Percentiles rank a stretch among this genome's conserved stretches.
These are phyloP conservation scores for Solanum sitiens DNA, from an alignment of 257 asterid genomes.

Conservation along the genomic window DNA sequence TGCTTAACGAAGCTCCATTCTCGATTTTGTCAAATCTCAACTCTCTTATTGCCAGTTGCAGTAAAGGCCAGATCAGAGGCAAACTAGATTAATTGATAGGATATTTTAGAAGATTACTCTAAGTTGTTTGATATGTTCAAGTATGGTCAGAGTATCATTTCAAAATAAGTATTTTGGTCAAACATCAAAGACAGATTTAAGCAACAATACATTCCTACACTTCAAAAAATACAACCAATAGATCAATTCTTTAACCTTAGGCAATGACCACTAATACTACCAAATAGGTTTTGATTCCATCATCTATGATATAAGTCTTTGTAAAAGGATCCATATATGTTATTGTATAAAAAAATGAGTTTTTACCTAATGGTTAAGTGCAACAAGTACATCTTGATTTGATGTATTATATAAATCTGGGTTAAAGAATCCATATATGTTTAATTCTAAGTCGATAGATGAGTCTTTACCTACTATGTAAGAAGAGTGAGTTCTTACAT, in stretches of 20 bases:
- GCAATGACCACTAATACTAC: background rate
- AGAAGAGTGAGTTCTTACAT: background rate
- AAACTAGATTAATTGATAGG: background rate
- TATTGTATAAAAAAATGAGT: background rate
- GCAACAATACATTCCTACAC: background rate
- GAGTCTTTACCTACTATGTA: background rate
- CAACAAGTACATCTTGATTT: background rate
- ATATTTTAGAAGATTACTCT: background rate
- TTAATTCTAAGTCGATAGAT: background rate
- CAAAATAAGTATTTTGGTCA: background rate
- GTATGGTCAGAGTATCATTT: background rate
- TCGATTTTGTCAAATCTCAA: background rate
- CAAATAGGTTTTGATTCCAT: background rate
- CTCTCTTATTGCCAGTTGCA: background rate
- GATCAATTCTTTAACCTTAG: background rate
- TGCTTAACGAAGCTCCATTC: background rate
- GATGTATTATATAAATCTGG: background rate
- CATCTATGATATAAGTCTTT: background rate
- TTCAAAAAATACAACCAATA: background rate
- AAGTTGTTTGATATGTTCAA: background rate
- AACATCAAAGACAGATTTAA: background rate
- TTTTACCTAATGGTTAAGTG: background rate
- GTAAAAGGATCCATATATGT: background rate
- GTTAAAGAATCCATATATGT: background rate
- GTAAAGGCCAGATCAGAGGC: background rate